These are phyloP conservation scores for Viola pubescens DNA, from an alignment of 441 rosid species.

Conservation along the genomic window DNA sequence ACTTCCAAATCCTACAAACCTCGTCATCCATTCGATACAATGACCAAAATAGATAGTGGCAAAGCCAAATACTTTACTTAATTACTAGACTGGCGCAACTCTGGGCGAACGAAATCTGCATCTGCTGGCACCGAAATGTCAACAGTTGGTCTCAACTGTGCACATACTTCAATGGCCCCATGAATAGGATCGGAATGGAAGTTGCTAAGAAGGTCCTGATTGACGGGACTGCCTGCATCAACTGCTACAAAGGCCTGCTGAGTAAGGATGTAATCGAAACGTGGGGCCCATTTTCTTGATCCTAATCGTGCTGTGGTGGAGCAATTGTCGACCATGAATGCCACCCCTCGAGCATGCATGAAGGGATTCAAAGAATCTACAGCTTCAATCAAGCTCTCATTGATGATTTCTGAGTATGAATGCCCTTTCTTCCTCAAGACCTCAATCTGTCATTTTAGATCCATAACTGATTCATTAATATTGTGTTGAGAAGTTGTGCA, in stretches of 20 bases:
- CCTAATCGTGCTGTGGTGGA: slow-evolving; percentile 89
- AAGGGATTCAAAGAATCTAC: slow-evolving; percentile 89
- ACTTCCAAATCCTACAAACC: too few species aligned
- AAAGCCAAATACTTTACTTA: slow-evolving; percentile 13
- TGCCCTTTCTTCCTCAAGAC: slow-evolving; percentile 87
- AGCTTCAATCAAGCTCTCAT: slow-evolving; percentile 82
- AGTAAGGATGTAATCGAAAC: slow-evolving; percentile 72
- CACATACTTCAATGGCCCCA: slow-evolving; percentile 82
- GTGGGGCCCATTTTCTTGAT: slow-evolving; percentile 91
- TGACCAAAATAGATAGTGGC: too few species aligned
- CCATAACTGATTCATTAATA: neutral
- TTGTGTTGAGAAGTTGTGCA: neutral
- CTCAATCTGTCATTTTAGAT: slow-evolving; percentile 50
- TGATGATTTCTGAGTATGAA: slow-evolving; percentile 84
- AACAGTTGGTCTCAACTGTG: slow-evolving; percentile 74
- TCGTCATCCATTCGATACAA: too few species aligned
- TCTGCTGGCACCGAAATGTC: slow-evolving; percentile 83
- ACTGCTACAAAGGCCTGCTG: slow-evolving; percentile 81
- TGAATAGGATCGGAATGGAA: slow-evolving; percentile 81
- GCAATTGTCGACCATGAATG: slow-evolving; percentile 94
- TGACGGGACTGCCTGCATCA: slow-evolving; percentile 52
- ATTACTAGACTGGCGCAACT: slow-evolving; percentile 62
- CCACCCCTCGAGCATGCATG: slow-evolving; percentile 91
- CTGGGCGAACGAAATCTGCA: slow-evolving; percentile 93
- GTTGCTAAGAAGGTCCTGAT: slow-evolving; percentile 77